Base-by-base conservation (phyloP, 2,329 filamentous ascomycete genomes). In the Myriosclerotinia curreyana region DNA sequence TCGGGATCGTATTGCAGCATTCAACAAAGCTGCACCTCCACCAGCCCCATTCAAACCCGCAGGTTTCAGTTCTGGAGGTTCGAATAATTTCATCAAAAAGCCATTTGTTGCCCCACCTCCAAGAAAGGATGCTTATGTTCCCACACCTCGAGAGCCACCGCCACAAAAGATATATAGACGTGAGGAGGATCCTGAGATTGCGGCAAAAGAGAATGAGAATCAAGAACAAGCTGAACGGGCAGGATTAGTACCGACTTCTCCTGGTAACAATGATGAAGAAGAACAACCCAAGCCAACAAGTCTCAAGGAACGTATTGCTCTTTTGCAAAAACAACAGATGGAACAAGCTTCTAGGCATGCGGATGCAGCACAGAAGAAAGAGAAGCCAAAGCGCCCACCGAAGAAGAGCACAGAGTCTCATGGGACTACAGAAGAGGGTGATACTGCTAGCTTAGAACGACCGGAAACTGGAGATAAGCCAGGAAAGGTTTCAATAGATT, bases 91-190 rank as follows among this genome's bases (percentile, higher is more conserved):
- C 74, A 87, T 99, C 77, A 97, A 94, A 82, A 98, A 98, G 77
- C 92, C 94, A 0, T 99, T 97, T 72, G 93, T 99, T 64, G 91
- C 95, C 4, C 92, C 95, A 60, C 95, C 95, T 22, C 95, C 95
- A 0, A 96, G 92, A 76, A 89, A 92, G 70, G 89, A 97, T 79
- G 90, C 94, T 31, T 99, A 91, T 73, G 83, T 99, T 12, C 91
- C 95, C 31, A 87, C 90, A 5, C 82, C 83, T 38, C 85, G 87
- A 28, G 89, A 95, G 67, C 78, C 83, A 20, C 87, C 89, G 1
- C 83, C 88, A 6, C 82, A 88, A 55, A 96, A 89, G 78, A 76
- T 92, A 28, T 96, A 97, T 74, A 86, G 87, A 62, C 85, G 95
- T 54, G 93, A 98, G 9, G 94, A 97, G 75, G 93, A 97, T 69